Evolutionary conservation across 208 protist species (phyloP).

Genomic region (Tritrichomonas foetus): DNA sequence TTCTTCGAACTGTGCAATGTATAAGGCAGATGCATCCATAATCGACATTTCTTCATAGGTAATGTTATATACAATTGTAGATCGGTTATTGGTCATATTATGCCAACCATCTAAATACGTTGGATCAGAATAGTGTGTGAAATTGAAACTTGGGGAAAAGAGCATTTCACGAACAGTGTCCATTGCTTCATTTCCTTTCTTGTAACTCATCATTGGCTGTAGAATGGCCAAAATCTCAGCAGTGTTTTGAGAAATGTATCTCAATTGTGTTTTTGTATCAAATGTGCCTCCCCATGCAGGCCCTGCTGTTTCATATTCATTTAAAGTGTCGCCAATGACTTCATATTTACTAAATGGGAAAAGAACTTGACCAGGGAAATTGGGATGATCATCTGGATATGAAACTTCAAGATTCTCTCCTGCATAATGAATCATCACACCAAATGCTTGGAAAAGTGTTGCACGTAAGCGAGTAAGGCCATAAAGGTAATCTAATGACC

Average conservation of each 20-base stretch:
- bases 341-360: too few species aligned
- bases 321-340: too few species aligned
- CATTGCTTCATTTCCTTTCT: neutral
- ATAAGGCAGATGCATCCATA: neutral
- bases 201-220: neutral
- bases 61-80: too few species aligned
- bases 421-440: neutral
- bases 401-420: neutral
- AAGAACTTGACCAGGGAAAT: neutral
- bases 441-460: neutral
- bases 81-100: too few species aligned
- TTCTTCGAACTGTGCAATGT: neutral
- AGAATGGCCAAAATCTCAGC: neutral
- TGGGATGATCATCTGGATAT: neutral
- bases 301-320: too few species aligned
- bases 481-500: neutral
- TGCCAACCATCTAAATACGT: neutral
- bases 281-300: neutral
- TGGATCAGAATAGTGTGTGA: neutral
- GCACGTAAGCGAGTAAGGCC: neutral
- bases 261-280: neutral
- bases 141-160: neutral
- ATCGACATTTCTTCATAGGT: neutral
- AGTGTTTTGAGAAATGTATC: neutral
- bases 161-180: neutral